These are phyloP conservation scores for Phytophthora megakarya DNA, from an alignment of 352 stramenopile genomes.

Conservation along the genomic window DNA sequence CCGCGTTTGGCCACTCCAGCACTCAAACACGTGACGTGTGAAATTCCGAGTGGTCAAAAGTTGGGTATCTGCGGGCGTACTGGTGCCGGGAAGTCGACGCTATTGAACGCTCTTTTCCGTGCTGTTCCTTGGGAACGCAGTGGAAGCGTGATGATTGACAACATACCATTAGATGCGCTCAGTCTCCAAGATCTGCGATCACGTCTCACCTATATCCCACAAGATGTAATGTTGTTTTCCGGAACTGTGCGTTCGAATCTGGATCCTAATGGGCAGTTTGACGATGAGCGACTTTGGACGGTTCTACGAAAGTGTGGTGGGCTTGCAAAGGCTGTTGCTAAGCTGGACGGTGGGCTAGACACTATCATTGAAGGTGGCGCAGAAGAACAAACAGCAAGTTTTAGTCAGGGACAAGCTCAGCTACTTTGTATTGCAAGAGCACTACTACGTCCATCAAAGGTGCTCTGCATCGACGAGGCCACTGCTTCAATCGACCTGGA, in stretches of 20 bases:
- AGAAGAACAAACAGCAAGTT: conserved; percentile 44
- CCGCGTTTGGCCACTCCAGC: conserved; percentile 35
- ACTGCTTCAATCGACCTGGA: conserved; percentile 91
- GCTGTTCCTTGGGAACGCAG: conserved; percentile 52
- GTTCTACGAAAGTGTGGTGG: conserved; percentile 51
- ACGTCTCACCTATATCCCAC: conserved; percentile 82
- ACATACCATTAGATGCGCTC: conserved; percentile 62
- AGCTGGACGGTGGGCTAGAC: conserved; percentile 56
- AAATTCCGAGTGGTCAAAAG: conserved; percentile 61
- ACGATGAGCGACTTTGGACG: conserved; percentile 67
- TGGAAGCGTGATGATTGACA: conserved; percentile 76
- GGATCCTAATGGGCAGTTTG: conserved; percentile 52
- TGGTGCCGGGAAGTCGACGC: conserved; percentile 90
- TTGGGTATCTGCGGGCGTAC: conserved; percentile 89
- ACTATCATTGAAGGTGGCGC: conserved; percentile 44
- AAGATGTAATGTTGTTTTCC: conserved; percentile 82
- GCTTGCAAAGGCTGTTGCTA: conserved; percentile 49
- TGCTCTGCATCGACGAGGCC: conserved; percentile 94
- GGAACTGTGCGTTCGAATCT: conserved; percentile 87
- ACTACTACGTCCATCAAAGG: conserved; percentile 89
- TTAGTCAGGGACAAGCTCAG: conserved; percentile 81
- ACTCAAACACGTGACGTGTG: conserved; percentile 50
- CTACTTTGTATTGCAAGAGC: conserved; percentile 79
- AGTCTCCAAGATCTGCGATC: conserved; percentile 68
- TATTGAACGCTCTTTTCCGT: conserved; percentile 86